phyloP scores from a whole-genome alignment of 2,329 filamentous ascomycete species.

The Neofusicoccum umdonicola region DNA sequence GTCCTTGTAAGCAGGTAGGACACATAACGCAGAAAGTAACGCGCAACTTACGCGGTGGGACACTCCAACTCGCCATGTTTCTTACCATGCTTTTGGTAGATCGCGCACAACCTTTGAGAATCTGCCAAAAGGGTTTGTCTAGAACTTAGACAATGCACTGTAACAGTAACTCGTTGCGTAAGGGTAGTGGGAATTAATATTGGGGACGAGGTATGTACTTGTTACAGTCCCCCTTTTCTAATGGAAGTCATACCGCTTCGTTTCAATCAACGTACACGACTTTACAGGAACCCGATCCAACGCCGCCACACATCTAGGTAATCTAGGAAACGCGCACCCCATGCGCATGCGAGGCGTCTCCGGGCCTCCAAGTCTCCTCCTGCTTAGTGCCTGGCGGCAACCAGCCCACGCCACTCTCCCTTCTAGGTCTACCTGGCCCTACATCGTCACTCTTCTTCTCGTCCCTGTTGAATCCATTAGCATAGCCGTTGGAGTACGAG shows the following conservation, averaged over 20 bases:
- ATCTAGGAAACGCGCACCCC: conserved; percentile 16
- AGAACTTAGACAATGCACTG: too few relatives aligned
- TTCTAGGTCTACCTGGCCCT: conserved; percentile 41
- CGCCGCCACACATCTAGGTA: conserved; percentile 9
- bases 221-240: neutral
- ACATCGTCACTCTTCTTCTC: conserved; percentile 58
- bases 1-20: too few relatives aligned
- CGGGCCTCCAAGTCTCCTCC: conserved; percentile 71
- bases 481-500: conserved; percentile 1
- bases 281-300: conserved; percentile 7
- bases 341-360: conserved; percentile 9
- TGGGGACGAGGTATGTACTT: neutral
- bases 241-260: conserved; percentile 2
- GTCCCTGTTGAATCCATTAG: conserved; percentile 36
- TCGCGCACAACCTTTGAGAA: too few relatives aligned
- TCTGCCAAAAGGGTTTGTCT: too few relatives aligned
- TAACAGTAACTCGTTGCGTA: too few relatives aligned
- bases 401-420: conserved; percentile 52
- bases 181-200: neutral
- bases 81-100: too few relatives aligned
- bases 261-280: conserved; percentile 1
- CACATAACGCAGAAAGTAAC: too few relatives aligned
- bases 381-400: conserved; percentile 78
- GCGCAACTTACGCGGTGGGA: too few relatives aligned
- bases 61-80: too few relatives aligned